A percentile compares a stretch with the other conserved stretches of the same genome.
Evolutionary conservation across 345 rosid genomes (phyloP).

Genomic region (Boechera stricta): DNA sequence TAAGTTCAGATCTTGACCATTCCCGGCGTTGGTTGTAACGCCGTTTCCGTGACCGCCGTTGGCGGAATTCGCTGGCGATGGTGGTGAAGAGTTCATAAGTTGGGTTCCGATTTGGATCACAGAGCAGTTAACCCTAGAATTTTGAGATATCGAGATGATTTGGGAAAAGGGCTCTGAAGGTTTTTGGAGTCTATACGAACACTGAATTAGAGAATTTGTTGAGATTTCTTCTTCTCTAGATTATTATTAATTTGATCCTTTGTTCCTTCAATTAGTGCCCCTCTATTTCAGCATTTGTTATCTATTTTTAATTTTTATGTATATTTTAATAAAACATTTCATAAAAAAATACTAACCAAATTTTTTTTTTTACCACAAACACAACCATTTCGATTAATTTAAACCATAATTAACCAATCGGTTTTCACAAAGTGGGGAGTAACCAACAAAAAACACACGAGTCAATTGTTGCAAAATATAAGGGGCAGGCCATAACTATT

Average conservation of each 20-base stretch:
- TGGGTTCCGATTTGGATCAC: neutral
- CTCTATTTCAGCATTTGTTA: neutral
- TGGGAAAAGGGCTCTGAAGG: neutral
- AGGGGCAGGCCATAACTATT: too few relatives aligned
- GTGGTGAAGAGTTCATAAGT: constrained; percentile 39
- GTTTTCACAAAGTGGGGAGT: too few relatives aligned
- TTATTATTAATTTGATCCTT: neutral
- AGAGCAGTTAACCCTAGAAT: constrained; percentile 23
- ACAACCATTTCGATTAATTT: too few relatives aligned
- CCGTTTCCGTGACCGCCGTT: constrained; percentile 30
- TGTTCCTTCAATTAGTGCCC: neutral
- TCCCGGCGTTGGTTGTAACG: constrained; percentile 17
- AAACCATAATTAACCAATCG: too few relatives aligned
- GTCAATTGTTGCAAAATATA: too few relatives aligned
- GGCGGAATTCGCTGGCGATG: constrained; percentile 33
- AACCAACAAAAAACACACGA: too few relatives aligned
- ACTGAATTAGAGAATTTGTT: constrained; percentile 8
- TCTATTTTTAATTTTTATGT: too few relatives aligned
- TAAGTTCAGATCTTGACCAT: constrained; percentile 54
- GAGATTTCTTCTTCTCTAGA: neutral
- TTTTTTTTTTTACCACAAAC: too few relatives aligned
- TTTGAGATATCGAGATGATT: neutral
- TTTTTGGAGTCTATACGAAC: neutral
- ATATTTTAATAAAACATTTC: neutral
- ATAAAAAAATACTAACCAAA: too few relatives aligned